These are phyloP conservation scores for Fusarium fujikuroi DNA, from an alignment of 2,329 filamentous ascomycete species.

Conservation along the genomic window DNA sequence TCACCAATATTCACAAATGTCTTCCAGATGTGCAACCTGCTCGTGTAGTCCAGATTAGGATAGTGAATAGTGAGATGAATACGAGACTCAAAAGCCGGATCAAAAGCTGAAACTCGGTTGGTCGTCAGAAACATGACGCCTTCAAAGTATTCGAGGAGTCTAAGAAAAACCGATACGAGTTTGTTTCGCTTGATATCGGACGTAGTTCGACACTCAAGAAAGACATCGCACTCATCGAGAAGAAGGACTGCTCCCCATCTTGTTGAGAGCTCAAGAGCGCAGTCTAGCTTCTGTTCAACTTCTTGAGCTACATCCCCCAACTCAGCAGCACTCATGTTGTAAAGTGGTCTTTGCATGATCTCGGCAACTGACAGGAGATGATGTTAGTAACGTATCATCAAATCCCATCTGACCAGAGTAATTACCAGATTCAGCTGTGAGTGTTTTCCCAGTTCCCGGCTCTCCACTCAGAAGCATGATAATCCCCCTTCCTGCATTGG, in stretches of 20 bases:
- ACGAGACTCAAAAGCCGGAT: conserved; percentile 10
- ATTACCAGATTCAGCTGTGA: conserved; percentile 17
- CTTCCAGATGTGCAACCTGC: conserved; percentile 2
- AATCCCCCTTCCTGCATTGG: not conserved
- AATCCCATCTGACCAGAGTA: no score
- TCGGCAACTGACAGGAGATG: not conserved
- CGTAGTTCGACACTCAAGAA: conserved; percentile 6
- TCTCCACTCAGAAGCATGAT: conserved; percentile 21
- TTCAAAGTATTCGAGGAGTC: conserved; percentile 14
- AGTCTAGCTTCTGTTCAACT: conserved; percentile 6
- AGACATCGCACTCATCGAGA: conserved; percentile 14
- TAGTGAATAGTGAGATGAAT: conserved; percentile 22
- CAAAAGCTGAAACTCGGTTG: conserved; percentile 11
- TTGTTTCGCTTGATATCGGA: conserved; percentile 10
- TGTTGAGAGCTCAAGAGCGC: conserved; percentile 14
- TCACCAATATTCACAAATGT: not conserved
- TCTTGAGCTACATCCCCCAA: conserved; percentile 1
- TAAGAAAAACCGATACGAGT: conserved; percentile 15
- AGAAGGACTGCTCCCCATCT: conserved; percentile 17
- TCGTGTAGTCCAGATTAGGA: not conserved
- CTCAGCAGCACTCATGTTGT: conserved; percentile 14
- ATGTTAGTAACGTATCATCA: not conserved
- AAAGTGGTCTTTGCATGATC: conserved; percentile 12
- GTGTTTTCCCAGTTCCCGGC: conserved; percentile 17
- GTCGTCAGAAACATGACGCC: conserved; percentile 18